phyloP scores from a whole-genome alignment of 108 stramenopile genomes.

The Poteriospumella lacustris region DNA sequence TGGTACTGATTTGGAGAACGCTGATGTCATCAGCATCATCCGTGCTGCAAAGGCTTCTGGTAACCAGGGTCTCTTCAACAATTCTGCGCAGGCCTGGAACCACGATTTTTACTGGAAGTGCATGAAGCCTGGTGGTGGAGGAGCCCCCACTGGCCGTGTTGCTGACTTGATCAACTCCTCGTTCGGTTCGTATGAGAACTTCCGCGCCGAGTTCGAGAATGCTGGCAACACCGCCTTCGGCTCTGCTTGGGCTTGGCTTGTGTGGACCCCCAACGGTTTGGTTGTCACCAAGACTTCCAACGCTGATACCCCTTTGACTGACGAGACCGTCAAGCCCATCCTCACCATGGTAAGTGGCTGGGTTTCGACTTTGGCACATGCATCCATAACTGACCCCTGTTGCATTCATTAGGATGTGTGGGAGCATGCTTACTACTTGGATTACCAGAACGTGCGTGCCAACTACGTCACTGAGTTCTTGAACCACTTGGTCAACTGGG shows the following conservation, averaged over 20 bases:
- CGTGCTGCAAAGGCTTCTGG: neutral
- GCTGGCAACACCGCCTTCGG: slow-evolving; percentile 44
- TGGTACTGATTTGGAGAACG: slow-evolving; percentile 40
- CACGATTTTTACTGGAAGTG: slow-evolving; percentile 71
- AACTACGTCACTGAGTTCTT: slow-evolving; percentile 38
- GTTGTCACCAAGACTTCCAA: slow-evolving; percentile 32
- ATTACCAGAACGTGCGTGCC: slow-evolving; percentile 40
- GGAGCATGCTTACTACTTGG: slow-evolving; percentile 48
- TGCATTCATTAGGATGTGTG: slow-evolving; percentile 37
- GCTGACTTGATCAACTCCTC: slow-evolving; percentile 39
- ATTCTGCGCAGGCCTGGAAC: slow-evolving; percentile 64
- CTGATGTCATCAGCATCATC: neutral
- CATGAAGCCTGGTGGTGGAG: slow-evolving; percentile 56
- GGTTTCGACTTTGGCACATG: neutral
- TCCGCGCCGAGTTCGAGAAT: slow-evolving; percentile 34
- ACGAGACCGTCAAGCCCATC: neutral
- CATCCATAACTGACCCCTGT: neutral
- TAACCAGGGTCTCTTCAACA: slow-evolving; percentile 56
- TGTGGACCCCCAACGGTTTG: slow-evolving; percentile 38
- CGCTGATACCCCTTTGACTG: slow-evolving; percentile 44
- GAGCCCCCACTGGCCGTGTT: slow-evolving; percentile 47
- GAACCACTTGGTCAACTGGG: slow-evolving; percentile 34
- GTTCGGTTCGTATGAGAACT: slow-evolving; percentile 44
- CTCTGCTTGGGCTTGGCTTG: slow-evolving; percentile 46
- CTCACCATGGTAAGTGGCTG: neutral